Evolutionary conservation across 2,329 filamentous ascomycete genomes (phyloP).

Genomic region (Dactylonectria macrodidyma): DNA sequence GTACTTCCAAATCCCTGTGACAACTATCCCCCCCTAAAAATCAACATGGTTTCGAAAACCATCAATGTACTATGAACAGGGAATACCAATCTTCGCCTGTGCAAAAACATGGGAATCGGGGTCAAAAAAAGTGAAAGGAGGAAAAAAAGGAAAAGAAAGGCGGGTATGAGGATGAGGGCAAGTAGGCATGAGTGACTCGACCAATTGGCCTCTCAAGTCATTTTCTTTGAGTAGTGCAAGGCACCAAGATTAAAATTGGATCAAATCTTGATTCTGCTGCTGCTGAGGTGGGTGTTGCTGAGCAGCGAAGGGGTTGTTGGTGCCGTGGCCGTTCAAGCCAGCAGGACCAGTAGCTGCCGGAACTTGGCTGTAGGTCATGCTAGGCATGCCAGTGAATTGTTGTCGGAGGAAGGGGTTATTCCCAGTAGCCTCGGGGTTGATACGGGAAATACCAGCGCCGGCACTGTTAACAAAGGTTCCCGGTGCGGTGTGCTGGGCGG

Average conservation of each 20-base stretch:
- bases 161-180: slow-evolving; percentile 3
- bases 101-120: slow-evolving; percentile 46
- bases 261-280: slow-evolving; percentile 70
- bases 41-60: slow-evolving; percentile 41
- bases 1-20: slow-evolving; percentile 44
- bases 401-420: slow-evolving; percentile 92
- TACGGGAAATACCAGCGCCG: slow-evolving; percentile 80
- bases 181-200: neutral
- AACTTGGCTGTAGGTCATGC: slow-evolving; percentile 68
- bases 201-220: neutral
- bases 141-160: slow-evolving; percentile 38
- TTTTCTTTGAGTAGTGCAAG: slow-evolving; percentile 18
- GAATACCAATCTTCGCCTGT: slow-evolving; percentile 50
- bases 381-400: slow-evolving; percentile 85
- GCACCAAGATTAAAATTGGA: slow-evolving; percentile 68
- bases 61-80: slow-evolving; percentile 47
- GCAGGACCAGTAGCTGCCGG: slow-evolving; percentile 71
- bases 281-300: slow-evolving; percentile 62
- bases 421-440: slow-evolving; percentile 80
- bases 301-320: slow-evolving; percentile 72
- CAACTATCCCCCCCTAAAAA: slow-evolving; percentile 45
- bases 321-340: slow-evolving; percentile 66
- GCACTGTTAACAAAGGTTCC: slow-evolving; percentile 98
- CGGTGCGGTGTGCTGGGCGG: slow-evolving; percentile 95
- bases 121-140: slow-evolving; percentile 37